Evolutionary conservation across 257 asterid species (phyloP), one percentile per base, ranked within the genome.

Genomic region (Datura wrightii): DNA sequence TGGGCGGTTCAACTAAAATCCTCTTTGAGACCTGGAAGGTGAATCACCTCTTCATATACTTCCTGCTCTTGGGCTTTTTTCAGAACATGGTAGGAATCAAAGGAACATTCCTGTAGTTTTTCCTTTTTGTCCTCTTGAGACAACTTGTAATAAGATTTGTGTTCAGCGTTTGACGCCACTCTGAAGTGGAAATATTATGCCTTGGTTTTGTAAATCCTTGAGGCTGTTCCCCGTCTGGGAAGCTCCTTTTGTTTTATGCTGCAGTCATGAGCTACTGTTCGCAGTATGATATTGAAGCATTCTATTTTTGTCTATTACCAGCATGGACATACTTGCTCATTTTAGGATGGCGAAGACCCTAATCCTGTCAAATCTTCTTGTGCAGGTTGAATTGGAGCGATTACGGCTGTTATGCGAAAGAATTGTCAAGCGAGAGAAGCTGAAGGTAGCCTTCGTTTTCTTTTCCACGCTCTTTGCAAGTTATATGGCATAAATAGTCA

Each of bases 351-450:
- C 24, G 19, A 52, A 78, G 82, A 52, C 34, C 63, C 16, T 52
- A 50, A 78, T 78, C 63, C 82, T 52, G 41, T 52, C 65, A 78
- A 52, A 71, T 82, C 84, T 54, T 65, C 67, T 83, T 52, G 19
- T 90, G 42, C 89, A 97, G 99, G 99, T 95, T 85, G 99, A 97
- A 88, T 87, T 97, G 92, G 99, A 97, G 93, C 93, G 97, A 82
- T 84, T 97, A 87, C 98, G 99, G 10, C 98, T 97, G 86, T 93
- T 97, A 72, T 97, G 99, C 79, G 99, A 97, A 86, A 93, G 99
- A 90, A 93, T 97, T 83, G 89, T 91, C 83, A 97, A 92, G 88
- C 84, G 99, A 85, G 99, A 97, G 92, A 97, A 97, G 89, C 84
- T 94, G 92, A 97, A 97, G 88, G 99, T 95, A 93, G 89, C 94